A percentile compares a stretch with the other conserved stretches of the same genome.
phyloP scores from a whole-genome alignment of 805 yeast genomes.

The Yamadazyma tumulicola region DNA sequence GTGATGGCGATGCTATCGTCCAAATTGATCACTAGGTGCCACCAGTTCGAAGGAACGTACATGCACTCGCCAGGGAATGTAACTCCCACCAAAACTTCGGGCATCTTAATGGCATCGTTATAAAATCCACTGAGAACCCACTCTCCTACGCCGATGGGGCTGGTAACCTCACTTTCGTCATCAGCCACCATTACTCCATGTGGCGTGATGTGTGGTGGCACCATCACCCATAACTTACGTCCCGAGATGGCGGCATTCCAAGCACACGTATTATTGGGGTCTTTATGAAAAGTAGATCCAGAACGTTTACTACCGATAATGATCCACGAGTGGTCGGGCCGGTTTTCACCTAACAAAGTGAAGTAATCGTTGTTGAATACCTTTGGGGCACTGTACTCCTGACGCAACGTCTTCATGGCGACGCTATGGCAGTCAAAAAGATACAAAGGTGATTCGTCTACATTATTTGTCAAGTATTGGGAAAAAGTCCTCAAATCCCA shows the following conservation, averaged over 20 bases:
- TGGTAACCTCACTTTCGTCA: constrained; percentile 82
- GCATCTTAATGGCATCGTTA: constrained; percentile 58
- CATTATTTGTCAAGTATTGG: constrained; percentile 56
- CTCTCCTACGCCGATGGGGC: constrained; percentile 90
- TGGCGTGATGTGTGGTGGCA: constrained; percentile 72
- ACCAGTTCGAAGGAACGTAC: constrained; percentile 95
- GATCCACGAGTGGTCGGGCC: constrained; percentile 93
- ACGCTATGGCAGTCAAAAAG: constrained; percentile 75
- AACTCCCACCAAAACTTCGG: constrained; percentile 63
- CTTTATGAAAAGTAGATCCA: constrained; percentile 91
- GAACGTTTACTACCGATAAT: constrained; percentile 79
- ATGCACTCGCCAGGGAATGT: constrained; percentile 81
- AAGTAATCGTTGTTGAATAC: constrained; percentile 61
- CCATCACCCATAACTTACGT: constrained; percentile 81
- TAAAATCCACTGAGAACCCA: constrained; percentile 85
- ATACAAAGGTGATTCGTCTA: constrained; percentile 82
- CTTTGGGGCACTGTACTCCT: constrained; percentile 51
- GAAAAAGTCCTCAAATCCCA: constrained; percentile 68
- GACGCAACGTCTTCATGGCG: constrained; percentile 57
- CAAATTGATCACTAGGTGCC: constrained; percentile 90
- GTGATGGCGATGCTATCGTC: constrained; percentile 84
- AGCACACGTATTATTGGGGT: constrained; percentile 86
- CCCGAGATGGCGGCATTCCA: constrained; percentile 84
- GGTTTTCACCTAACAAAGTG: constrained; percentile 46
- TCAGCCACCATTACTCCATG: constrained; percentile 82